Conservation (phyloP, 2,329 filamentous ascomycete genomes). For the Capronia americana region DNA sequence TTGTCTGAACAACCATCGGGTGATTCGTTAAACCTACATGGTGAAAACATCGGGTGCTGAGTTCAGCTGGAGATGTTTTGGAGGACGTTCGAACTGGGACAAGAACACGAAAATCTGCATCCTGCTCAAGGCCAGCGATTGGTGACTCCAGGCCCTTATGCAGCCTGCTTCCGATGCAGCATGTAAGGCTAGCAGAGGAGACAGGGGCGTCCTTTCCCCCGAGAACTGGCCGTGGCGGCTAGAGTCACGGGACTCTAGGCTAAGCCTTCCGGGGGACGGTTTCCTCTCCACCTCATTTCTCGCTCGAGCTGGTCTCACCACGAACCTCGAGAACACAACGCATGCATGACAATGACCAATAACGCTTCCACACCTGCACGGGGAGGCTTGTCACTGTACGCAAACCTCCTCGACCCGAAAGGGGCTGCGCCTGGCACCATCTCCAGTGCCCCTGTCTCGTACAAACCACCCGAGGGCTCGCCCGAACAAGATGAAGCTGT, state of each 20-base stretch:
- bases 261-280: neutral
- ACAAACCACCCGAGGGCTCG: slow-evolving; percentile 61
- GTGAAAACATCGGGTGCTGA: slow-evolving; percentile 19
- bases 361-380: slow-evolving; percentile 30
- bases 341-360: slow-evolving; percentile 33
- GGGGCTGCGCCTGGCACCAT: slow-evolving; percentile 65
- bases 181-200: neutral
- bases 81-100: slow-evolving; percentile 10
- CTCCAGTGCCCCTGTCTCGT: slow-evolving; percentile 75
- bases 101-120: slow-evolving; percentile 16
- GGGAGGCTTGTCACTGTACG: slow-evolving; percentile 70
- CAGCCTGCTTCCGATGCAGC: slow-evolving; percentile 21
- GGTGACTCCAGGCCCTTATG: slow-evolving; percentile 12
- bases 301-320: slow-evolving; percentile 3
- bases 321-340: neutral
- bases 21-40: slow-evolving; percentile 13
- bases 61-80: slow-evolving; percentile 11
- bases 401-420: slow-evolving; percentile 73
- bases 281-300: slow-evolving; percentile 7
- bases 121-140: slow-evolving; percentile 10
- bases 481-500: slow-evolving; percentile 57
- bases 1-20: slow-evolving; percentile 3
- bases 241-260: slow-evolving; percentile 18
- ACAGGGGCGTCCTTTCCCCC: slow-evolving; percentile 17
- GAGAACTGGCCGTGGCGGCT: slow-evolving; percentile 24